phyloP scores from a whole-genome alignment of 2,329 filamentous ascomycete species.

The Myriosclerotinia curreyana region DNA sequence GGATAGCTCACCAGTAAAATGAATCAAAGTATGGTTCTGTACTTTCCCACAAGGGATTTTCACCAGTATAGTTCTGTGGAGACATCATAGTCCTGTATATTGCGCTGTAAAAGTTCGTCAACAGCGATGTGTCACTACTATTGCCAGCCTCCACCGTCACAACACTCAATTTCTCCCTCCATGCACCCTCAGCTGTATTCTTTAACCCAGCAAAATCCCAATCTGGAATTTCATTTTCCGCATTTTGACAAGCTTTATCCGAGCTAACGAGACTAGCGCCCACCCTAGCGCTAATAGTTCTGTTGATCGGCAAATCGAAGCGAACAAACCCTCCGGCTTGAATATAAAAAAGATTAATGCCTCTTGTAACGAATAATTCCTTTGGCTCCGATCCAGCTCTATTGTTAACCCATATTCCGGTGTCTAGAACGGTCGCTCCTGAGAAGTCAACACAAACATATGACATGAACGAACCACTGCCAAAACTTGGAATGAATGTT shows the following conservation, averaged over 20 bases:
- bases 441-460: conserved; percentile 67
- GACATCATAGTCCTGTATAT: conserved; percentile 67
- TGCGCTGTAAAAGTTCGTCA: conserved; percentile 65
- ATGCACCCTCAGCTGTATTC: conserved; percentile 52
- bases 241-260: conserved; percentile 64
- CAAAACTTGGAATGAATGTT: conserved; percentile 62
- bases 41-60: conserved; percentile 66
- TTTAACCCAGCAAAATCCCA: conserved; percentile 59
- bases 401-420: conserved; percentile 58
- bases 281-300: conserved; percentile 58
- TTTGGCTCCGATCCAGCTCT: conserved; percentile 49
- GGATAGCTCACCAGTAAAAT: conserved; percentile 46
- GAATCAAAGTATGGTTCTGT: conserved; percentile 71
- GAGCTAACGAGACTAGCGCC: conserved; percentile 67
- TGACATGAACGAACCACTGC: conserved; percentile 55
- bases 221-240: conserved; percentile 64
- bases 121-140: conserved; percentile 48
- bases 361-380: conserved; percentile 48
- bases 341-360: conserved; percentile 52
- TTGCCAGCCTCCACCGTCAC: conserved; percentile 52
- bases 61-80: conserved; percentile 70
- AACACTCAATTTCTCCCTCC: conserved; percentile 59
- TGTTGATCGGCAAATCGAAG: conserved; percentile 49
- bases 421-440: conserved; percentile 55
- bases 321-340: conserved; percentile 61